Evolutionary conservation across 305 asterid genomes (phyloP).

Genomic region (Monarda citriodora): DNA sequence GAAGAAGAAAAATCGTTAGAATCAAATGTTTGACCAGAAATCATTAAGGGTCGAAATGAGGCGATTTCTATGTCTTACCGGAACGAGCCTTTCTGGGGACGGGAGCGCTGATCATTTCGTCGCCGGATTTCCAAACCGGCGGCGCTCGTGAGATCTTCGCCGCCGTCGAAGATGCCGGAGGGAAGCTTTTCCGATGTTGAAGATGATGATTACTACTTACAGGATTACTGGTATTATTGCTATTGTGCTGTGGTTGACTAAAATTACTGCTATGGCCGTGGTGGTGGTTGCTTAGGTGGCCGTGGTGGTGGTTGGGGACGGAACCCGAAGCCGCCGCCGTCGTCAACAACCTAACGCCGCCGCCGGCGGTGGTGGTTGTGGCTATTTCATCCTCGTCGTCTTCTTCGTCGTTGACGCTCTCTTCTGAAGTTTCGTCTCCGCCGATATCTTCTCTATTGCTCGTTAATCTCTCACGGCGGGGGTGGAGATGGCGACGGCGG

Average conservation of each 20-base stretch:
- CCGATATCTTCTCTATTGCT: constrained; percentile 46
- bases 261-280: constrained; percentile 29
- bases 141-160: constrained; percentile 51
- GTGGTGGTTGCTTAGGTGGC: constrained; percentile 28
- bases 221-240: constrained; percentile 25
- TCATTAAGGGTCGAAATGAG: not conserved
- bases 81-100: constrained; percentile 99
- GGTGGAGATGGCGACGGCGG: no score
- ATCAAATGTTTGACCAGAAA: constrained; percentile 16
- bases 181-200: constrained; percentile 75
- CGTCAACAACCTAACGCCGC: constrained; percentile 44
- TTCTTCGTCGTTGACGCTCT: constrained; percentile 88
- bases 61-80: constrained; percentile 32
- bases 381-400: constrained; percentile 72
- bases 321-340: constrained; percentile 41
- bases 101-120: constrained; percentile 92
- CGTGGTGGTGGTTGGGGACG: constrained; percentile 39
- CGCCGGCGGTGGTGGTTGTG: constrained; percentile 31
- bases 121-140: constrained; percentile 94
- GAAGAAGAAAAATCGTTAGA: constrained; percentile 14
- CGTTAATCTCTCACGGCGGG: constrained; percentile 67
- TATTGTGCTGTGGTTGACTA: constrained; percentile 37
- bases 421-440: constrained; percentile 87
- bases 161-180: constrained; percentile 45
- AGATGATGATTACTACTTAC: constrained; percentile 45